Conservation (phyloP, 2,329 filamentous ascomycete species). For the Neonectria faginata region DNA sequence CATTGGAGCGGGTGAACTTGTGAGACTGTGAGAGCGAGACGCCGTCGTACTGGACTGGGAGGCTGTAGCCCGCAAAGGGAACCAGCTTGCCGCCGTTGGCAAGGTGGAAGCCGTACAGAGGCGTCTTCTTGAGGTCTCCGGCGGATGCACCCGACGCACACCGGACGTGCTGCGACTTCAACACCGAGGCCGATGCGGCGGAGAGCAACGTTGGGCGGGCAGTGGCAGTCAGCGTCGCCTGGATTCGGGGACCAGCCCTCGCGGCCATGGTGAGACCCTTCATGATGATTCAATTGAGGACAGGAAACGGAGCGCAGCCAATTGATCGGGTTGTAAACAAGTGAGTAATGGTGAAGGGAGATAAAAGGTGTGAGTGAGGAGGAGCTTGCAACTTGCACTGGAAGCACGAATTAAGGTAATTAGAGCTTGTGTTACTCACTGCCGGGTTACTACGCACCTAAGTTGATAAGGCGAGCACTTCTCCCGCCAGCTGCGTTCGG, state of each 20-base stretch:
- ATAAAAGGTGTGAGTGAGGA: slow-evolving; percentile 22
- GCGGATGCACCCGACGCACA: slow-evolving; percentile 46
- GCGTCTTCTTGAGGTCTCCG: slow-evolving; percentile 69
- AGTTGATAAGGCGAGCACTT: slow-evolving; percentile 28
- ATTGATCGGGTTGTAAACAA: slow-evolving; percentile 31
- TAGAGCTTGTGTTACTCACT: slow-evolving; percentile 18
- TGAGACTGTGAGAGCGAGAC: slow-evolving; percentile 86
- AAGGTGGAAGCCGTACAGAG: slow-evolving; percentile 82
- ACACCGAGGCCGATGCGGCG: slow-evolving; percentile 28
- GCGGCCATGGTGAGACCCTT: slow-evolving; percentile 48
- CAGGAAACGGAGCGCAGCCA: slow-evolving; percentile 25
- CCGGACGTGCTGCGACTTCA: slow-evolving; percentile 41
- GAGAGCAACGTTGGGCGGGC: slow-evolving; percentile 40
- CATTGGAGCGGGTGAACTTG: slow-evolving; percentile 86
- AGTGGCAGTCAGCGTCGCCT: slow-evolving; percentile 39
- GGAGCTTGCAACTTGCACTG: slow-evolving; percentile 21
- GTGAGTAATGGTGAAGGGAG: slow-evolving; percentile 26
- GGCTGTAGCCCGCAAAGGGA: slow-evolving; percentile 91
- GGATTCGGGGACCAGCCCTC: slow-evolving; percentile 47
- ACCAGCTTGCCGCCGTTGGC: slow-evolving; percentile 91
- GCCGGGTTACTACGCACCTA: slow-evolving; percentile 25
- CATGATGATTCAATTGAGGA: slow-evolving; percentile 46
- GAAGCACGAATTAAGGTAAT: background rate
- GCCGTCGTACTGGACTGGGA: slow-evolving; percentile 90
- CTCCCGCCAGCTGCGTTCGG: slow-evolving; percentile 20